Percentiles rank a stretch among this genome's conserved stretches.
These are phyloP conservation scores for Trifolium fragiferum DNA, from an alignment of 306 rosid species.

Conservation along the genomic window DNA sequence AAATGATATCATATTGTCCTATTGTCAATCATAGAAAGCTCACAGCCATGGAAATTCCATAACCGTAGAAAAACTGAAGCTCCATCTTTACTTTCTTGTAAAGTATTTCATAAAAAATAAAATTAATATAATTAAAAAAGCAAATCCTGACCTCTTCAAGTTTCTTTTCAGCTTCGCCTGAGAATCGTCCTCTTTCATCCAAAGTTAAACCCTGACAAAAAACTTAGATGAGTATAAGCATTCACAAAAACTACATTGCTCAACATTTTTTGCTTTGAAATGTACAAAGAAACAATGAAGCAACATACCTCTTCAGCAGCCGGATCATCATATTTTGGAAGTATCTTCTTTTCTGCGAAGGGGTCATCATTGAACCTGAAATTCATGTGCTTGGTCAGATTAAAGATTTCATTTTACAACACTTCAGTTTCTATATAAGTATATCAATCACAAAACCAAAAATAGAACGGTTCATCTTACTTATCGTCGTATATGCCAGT, in stretches of 20 bases:
- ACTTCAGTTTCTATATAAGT: conserved; percentile 20
- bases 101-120: conserved; percentile 18
- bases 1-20: conserved; percentile 13
- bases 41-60: conserved; percentile 24
- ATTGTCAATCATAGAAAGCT: conserved; percentile 22
- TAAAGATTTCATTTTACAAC: conserved; percentile 22
- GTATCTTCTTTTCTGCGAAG: conserved; percentile 72
- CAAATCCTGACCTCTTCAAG: conserved; percentile 90
- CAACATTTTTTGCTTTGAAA: conserved; percentile 33
- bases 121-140: background rate
- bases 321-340: conserved; percentile 93
- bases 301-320: conserved; percentile 69
- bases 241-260: conserved; percentile 23
- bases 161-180: conserved; percentile 87
- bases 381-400: conserved; percentile 34
- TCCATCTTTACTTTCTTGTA: conserved; percentile 5
- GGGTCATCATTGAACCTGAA: conserved; percentile 92
- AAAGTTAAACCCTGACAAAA: conserved; percentile 73
- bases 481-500: conserved; percentile 78
- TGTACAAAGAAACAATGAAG: conserved; percentile 18
- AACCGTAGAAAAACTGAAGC: conserved; percentile 19
- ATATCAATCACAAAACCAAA: background rate
- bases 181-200: conserved; percentile 77
- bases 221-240: conserved; percentile 30
- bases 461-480: conserved; percentile 54